Base-by-base conservation (phyloP, 805 yeast genomes). In the Metschnikowia anglica region DNA sequence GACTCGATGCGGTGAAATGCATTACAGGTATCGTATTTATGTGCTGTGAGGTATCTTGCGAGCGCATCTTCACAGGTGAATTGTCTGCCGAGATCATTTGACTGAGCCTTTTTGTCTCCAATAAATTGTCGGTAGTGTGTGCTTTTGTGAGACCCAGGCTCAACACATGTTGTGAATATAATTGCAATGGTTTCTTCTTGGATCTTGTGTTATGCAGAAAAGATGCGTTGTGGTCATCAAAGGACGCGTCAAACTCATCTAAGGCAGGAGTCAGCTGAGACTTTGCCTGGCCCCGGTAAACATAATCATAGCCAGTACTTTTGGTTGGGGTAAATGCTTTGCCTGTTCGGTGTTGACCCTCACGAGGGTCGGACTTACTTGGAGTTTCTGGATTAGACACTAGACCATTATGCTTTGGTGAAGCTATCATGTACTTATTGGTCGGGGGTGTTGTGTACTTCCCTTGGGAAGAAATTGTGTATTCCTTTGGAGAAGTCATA, bases 1-100 rank as follows among this genome's bases (percentile, higher is more conserved):
- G 40, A 29, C 36, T 36, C 10, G 26, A 32, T 13, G 31, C 34
- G 7, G 39, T 8, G 12, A 23, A 34, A 11, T 36, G 36, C 25
- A 24, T 18, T 18, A 17, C 31, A 8, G 33, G 25, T 8, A 5
- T 29, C 5, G 26, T 13, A 21, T 34, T 28, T 4, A 23, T 13
- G n/a, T 25, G 38, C 13, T 34, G 34, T 11, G 38, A 16, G 21
- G 20, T 21, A 8, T 42, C 47, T 16, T 32, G 21, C 4, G 37
- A 13, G 11, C 41, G 57, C 48, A 24, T 38, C 40, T 34, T 61
- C 60, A 21, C 63, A 57, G 35, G 65, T 45, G 50, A 63, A 11
- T 27, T 28, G 18, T 46, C 49, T 11, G 54, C 47, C 5, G 55
- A 47, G 39, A 45, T 43, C 43, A 49, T 40, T 23, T 47, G 48